Percentiles rank a stretch among this genome's conserved stretches.
These are phyloP conservation scores for Diaporthe citriasiana DNA, from an alignment of 2,329 filamentous ascomycete genomes.

Conservation along the genomic window DNA sequence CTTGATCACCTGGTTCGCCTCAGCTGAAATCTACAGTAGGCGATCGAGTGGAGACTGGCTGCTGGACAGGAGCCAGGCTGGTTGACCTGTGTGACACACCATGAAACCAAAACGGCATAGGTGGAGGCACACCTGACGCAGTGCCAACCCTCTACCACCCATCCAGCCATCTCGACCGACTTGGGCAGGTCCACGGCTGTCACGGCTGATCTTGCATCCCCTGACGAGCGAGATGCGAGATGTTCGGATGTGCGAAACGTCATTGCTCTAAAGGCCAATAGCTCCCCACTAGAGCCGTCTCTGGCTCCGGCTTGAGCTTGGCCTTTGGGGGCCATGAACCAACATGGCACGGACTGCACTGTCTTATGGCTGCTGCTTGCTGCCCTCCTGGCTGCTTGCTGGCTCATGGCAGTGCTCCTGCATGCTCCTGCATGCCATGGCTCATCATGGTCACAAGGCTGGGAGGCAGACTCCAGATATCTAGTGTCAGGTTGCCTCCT, in stretches of 20 bases:
- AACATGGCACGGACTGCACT: not conserved
- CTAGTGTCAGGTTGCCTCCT: slow-evolving; percentile 1
- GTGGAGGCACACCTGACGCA: slow-evolving; percentile 32
- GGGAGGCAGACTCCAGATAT: slow-evolving; percentile 28
- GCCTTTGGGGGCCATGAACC: slow-evolving; percentile 1
- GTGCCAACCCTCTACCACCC: slow-evolving; percentile 30
- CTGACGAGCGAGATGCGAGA: slow-evolving; percentile 13
- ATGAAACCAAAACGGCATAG: slow-evolving; percentile 33
- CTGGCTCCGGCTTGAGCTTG: not conserved
- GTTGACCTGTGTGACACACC: slow-evolving; percentile 23
- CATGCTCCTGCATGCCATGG: slow-evolving; percentile 9
- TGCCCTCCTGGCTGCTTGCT: not conserved
- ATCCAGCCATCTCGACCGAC: not conserved
- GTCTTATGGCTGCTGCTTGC: not conserved
- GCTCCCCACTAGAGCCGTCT: not conserved
- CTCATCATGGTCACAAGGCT: slow-evolving; percentile 16
- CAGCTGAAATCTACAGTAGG: not conserved
- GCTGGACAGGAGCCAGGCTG: slow-evolving; percentile 6
- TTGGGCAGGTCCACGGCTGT: not conserved
- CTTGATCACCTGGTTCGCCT: slow-evolving; percentile 3
- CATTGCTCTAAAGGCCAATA: slow-evolving; percentile 7
- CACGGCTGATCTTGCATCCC: slow-evolving; percentile 23
- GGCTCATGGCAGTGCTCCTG: slow-evolving; percentile 12
- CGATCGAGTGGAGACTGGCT: slow-evolving; percentile 2
- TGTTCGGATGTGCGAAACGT: not conserved